A percentile compares a stretch with the other conserved stretches of the same genome.
Evolutionary conservation across 2,329 filamentous ascomycete species (phyloP).

Genomic region (Bipolaris sorokiniana): DNA sequence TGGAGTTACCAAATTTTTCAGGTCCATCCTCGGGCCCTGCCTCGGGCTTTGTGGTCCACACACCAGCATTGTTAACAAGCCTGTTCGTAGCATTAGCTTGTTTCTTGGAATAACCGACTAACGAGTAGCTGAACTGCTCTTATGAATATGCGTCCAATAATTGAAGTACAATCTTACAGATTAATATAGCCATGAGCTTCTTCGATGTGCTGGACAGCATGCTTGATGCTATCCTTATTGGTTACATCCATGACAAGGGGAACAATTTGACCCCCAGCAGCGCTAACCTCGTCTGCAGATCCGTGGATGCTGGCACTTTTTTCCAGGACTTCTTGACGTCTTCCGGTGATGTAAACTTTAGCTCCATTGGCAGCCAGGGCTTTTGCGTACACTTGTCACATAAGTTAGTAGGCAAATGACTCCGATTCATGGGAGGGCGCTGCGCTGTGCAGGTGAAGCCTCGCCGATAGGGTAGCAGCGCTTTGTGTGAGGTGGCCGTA

Average conservation of each 20-base stretch:
- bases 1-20: not conserved
- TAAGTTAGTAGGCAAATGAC: not conserved
- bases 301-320: slow-evolving; percentile 1
- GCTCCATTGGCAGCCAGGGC: not conserved
- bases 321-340: slow-evolving; percentile 3
- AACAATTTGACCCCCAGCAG: slow-evolving; percentile 1
- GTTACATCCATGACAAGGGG: slow-evolving; percentile 1
- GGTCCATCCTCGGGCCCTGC: not conserved
- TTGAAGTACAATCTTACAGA: not conserved
- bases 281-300: not conserved
- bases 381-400: not conserved
- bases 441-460: not conserved
- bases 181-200: not conserved
- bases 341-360: slow-evolving; percentile 3
- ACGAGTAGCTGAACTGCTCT: not conserved
- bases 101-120: not conserved
- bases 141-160: not conserved
- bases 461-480: not conserved
- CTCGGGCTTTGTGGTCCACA: not conserved
- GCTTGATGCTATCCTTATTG: not conserved
- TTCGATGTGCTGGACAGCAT: not conserved
- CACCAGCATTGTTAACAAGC: not conserved
- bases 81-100: not conserved
- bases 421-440: not conserved
- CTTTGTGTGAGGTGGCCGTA: not conserved